Conservation (phyloP, 495 filamentous ascomycete genomes). For the Neurospora sp. region DNA sequence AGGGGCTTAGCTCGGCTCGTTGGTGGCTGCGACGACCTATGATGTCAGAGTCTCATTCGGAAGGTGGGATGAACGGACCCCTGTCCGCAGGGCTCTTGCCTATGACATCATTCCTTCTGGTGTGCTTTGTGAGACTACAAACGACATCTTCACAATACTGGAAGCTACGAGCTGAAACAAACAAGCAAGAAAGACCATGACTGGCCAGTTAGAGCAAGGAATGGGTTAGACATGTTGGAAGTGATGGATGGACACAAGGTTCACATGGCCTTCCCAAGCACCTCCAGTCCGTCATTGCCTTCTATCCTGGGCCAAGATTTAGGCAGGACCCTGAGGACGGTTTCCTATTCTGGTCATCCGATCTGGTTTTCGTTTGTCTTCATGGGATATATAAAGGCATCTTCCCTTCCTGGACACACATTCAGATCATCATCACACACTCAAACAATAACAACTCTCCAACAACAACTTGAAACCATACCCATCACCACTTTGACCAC, state of each 20-base stretch:
- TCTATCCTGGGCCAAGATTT: neutral
- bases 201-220: neutral
- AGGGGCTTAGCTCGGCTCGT: neutral
- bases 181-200: neutral
- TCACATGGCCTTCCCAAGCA: neutral
- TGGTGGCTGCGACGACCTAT: neutral
- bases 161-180: neutral
- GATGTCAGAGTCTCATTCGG: constrained; percentile 7
- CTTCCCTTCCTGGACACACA: neutral
- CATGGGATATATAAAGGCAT: neutral
- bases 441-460: neutral
- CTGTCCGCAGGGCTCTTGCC: neutral
- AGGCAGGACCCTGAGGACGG: neutral
- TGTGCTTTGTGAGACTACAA: neutral
- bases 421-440: neutral
- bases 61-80: neutral
- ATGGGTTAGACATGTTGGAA: neutral
- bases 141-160: neutral
- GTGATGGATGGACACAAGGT: neutral
- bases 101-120: constrained; percentile 11
- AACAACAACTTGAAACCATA: neutral
- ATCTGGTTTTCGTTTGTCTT: neutral
- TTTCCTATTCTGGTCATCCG: neutral
- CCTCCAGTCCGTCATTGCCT: neutral
- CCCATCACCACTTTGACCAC: neutral